Evolutionary conservation across 345 rosid species (phyloP), one percentile per base, ranked within the genome.

Genomic region (Gossypium herbaceum): DNA sequence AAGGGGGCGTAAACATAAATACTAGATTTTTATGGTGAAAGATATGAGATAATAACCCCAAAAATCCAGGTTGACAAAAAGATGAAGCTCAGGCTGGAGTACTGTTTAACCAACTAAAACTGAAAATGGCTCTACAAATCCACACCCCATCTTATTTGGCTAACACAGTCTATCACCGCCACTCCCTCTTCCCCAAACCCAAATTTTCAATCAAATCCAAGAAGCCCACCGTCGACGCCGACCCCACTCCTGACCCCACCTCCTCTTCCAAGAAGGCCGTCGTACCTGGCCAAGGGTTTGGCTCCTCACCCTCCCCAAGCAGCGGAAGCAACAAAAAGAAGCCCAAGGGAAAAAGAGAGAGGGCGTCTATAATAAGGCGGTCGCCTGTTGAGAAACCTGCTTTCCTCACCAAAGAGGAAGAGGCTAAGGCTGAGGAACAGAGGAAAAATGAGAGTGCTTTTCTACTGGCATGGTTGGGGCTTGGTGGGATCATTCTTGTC

Each of bases 381-480:
- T 4, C 85, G 11, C 97, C 97, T 3, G 87, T 90, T 73, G 89
- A 88, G 85, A 91, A 86, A 68, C 90, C 91, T 12, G 87, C 74
- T 63, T 82, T 84, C 63, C 17, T 84, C 13, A 84, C 88, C 69
- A 76, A 85, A 78, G 89, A 79, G 56, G 89, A 86, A 3, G 91
- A 88, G 45, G 87, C 78, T 11, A 85, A 83, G 74, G 91, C 85
- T 24, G 80, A 87, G 73, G 97, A 88, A 75, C 84, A 77, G 82
- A 79, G 77, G 74, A 81, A 74, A 77, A 91, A 89, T 72, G 97
- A 94, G 86, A 88, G 89, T 34, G 97, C 97, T 65, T 94, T 94
- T 85, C 86, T 94, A 71, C 88, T 94, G 41, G 78, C 95, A 13
- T 91, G 98, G 98, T 81, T 88, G 75, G 98, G 88, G 27, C 88